Base-by-base conservation (phyloP, 306 rosid species). In the Pterocarpus santalinus region DNA sequence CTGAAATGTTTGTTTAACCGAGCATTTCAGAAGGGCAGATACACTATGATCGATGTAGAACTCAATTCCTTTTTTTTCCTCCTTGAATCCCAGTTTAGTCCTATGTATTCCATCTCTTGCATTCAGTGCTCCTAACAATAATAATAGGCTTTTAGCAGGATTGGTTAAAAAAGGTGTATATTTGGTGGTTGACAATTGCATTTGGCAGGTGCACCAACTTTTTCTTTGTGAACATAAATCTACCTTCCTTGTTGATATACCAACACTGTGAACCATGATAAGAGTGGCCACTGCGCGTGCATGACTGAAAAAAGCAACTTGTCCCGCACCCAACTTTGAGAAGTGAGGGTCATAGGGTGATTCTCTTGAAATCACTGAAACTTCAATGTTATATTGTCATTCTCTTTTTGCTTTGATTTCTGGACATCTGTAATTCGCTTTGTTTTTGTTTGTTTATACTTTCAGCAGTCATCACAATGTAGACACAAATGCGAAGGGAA, bases 221-320 rank as follows among this genome's bases (percentile, higher is more conserved):
- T 87, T 82, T 86, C 8, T 60, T 35, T 81, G 68, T 63, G 73
- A 83, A 53, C 38, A 39, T 17, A 47, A 46, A 63, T 63, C 15
- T 28, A 46, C 7, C 14, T 69, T 8, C 49, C 58, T 33, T 76
- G 49, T 46, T 63, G 32, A 17, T 67, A n/a, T 52, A 74, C 64
- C 12, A 47, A 55, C 62, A 81, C 2, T 15, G 36, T 69, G 51
- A 74, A 15, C 73, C 81, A 75, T 84, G 68, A 43, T 72, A 36
- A 52, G 41, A 33, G 78, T 36, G 78, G 79, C 77, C 77, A 65
- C 87, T 84, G 75, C 88, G 90, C 90, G 84, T 43, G 72, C 55
- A 79, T 79, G 76, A 69, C 69, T 79, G 69, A 30, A 61, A 32
- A 51, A 75, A 44, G 56, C 65, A 71, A 72, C 38, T 80, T 71